Evolutionary conservation across 805 yeast species (phyloP).

Genomic region (Kluyveromyces starmeri): DNA sequence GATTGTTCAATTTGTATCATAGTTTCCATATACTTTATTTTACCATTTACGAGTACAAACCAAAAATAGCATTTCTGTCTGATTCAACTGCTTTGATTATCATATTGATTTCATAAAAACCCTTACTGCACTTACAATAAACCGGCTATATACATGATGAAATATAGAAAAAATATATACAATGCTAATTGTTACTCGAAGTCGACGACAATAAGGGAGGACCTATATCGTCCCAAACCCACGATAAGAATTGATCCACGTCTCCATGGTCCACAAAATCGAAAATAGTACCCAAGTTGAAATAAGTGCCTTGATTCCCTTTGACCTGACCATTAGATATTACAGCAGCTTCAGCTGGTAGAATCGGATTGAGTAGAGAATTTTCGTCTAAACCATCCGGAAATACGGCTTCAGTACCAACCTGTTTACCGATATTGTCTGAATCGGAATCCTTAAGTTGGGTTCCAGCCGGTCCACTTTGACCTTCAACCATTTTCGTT

Average conservation of each 20-base stretch:
- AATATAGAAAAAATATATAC: no score
- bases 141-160: no score
- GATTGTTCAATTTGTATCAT: no score
- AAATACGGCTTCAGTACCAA: not conserved
- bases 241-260: slow-evolving; percentile 19
- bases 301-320: slow-evolving; percentile 3
- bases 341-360: not conserved
- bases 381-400: not conserved
- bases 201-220: not conserved
- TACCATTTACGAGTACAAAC: no score
- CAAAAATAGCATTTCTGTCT: no score
- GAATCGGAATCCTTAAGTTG: not conserved
- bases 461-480: not conserved
- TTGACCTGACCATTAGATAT: not conserved
- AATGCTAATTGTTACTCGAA: no score
- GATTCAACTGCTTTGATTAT: no score
- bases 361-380: not conserved
- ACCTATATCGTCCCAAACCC: slow-evolving; percentile 21
- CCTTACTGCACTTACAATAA: no score
- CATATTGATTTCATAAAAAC: no score
- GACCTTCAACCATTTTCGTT: not conserved
- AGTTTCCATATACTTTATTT: no score
- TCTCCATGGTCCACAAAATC: slow-evolving; percentile 25
- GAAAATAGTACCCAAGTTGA: slow-evolving; percentile 24
- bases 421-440: not conserved